A percentile compares a stretch with the other conserved stretches of the same genome.
These are phyloP conservation scores for Penicillium sp. DNA, from an alignment of 2,329 filamentous ascomycete genomes.

Conservation along the genomic window DNA sequence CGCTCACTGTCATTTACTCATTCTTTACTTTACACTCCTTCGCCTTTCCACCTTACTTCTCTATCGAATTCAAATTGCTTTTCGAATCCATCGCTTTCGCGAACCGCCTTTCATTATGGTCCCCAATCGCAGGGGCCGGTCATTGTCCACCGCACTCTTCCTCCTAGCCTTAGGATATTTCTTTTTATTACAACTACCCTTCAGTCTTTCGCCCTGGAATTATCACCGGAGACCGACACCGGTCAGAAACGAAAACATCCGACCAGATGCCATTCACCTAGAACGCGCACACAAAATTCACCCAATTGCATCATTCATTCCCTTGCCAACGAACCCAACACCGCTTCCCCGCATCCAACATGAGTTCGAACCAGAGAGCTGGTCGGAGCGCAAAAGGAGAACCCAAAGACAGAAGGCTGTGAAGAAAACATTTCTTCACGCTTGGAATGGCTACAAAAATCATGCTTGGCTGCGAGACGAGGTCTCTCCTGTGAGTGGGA, in stretches of 20 bases:
- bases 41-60: neutral
- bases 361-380: slow-evolving; percentile 65
- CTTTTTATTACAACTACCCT: slow-evolving; percentile 19
- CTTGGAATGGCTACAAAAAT: slow-evolving; percentile 80
- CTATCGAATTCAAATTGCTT: neutral
- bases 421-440: slow-evolving; percentile 71
- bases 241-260: slow-evolving; percentile 8
- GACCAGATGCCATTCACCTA: slow-evolving; percentile 59
- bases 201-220: slow-evolving; percentile 9
- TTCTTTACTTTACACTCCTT: neutral
- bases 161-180: slow-evolving; percentile 20
- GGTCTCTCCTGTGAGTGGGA: slow-evolving; percentile 69
- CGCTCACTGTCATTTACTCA: neutral
- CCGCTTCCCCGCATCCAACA: slow-evolving; percentile 76
- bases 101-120: slow-evolving; percentile 25
- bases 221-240: slow-evolving; percentile 14
- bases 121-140: slow-evolving; percentile 17
- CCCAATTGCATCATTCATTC: slow-evolving; percentile 69
- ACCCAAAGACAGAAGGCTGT: slow-evolving; percentile 65
- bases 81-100: neutral
- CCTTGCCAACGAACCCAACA: slow-evolving; percentile 71
- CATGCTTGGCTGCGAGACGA: slow-evolving; percentile 88
- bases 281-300: slow-evolving; percentile 70
- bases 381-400: slow-evolving; percentile 60
- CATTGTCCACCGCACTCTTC: slow-evolving; percentile 15